These are phyloP conservation scores for Xylariales sp. DNA, from an alignment of 2,329 filamentous ascomycete genomes.

Conservation along the genomic window DNA sequence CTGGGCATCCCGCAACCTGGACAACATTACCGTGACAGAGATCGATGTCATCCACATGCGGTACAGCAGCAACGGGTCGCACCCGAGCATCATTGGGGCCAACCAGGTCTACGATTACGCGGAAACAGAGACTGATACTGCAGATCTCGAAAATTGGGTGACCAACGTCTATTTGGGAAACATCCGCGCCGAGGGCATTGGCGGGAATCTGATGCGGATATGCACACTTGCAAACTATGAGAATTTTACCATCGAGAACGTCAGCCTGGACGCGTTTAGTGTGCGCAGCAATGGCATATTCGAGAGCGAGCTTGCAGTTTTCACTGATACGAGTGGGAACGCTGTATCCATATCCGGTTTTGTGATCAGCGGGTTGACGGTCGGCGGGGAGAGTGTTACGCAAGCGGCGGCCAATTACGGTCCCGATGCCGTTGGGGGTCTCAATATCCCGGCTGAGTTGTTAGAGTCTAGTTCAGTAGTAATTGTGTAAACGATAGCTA, in stretches of 20 bases:
- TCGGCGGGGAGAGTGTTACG: conserved; percentile 6
- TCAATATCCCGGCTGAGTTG: conserved; percentile 2
- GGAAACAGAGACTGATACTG: conserved; percentile 7
- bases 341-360: conserved; percentile 8
- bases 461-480: background rate
- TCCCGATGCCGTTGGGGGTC: background rate
- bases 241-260: conserved; percentile 12
- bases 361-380: conserved; percentile 8
- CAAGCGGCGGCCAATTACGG: conserved; percentile 2
- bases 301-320: conserved; percentile 10
- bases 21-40: conserved; percentile 19
- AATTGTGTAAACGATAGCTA: background rate
- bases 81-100: conserved; percentile 16
- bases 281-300: conserved; percentile 9
- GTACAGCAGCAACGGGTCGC: conserved; percentile 14
- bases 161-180: conserved; percentile 11
- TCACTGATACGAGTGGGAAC: conserved; percentile 5
- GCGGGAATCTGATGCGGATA: conserved; percentile 12
- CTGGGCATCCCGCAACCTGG: conserved; percentile 23
- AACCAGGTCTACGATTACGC: conserved; percentile 13
- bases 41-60: conserved; percentile 23
- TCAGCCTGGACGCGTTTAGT: conserved; percentile 11
- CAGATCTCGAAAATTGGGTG: conserved; percentile 8
- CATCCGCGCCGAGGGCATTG: conserved; percentile 12
- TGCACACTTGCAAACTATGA: conserved; percentile 12